Conservation (phyloP, 495 filamentous ascomycete genomes). For the Letharia lupina region DNA sequence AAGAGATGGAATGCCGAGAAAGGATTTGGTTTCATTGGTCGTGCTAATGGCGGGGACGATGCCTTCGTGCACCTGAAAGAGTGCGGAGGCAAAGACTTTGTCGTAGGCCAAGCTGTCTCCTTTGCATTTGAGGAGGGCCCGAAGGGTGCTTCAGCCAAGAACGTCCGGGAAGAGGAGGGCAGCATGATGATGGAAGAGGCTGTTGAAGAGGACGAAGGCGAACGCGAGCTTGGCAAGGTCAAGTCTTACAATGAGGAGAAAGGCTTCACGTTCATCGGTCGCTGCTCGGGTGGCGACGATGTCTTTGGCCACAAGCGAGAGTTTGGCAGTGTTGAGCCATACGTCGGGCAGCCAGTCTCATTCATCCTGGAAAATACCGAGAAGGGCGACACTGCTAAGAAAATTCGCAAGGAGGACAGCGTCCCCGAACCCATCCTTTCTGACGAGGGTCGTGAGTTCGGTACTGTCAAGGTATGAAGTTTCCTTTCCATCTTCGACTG, state of each 20-base stretch:
- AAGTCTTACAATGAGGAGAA: slow-evolving; percentile 19
- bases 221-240: slow-evolving; percentile 19
- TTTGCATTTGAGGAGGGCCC: slow-evolving; percentile 16
- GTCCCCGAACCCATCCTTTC: slow-evolving; percentile 11
- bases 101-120: slow-evolving; percentile 14
- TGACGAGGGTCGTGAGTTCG: slow-evolving; percentile 17
- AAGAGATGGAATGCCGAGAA: slow-evolving; percentile 20
- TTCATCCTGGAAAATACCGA: slow-evolving; percentile 14
- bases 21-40: slow-evolving; percentile 18
- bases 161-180: slow-evolving; percentile 15
- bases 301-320: slow-evolving; percentile 19
- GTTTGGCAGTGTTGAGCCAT: slow-evolving; percentile 11
- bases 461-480: slow-evolving; percentile 8
- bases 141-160: slow-evolving; percentile 16
- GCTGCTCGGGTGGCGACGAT: slow-evolving; percentile 7
- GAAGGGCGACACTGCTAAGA: slow-evolving; percentile 20
- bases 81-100: slow-evolving; percentile 13
- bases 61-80: slow-evolving; percentile 18
- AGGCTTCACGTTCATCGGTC: slow-evolving; percentile 17
- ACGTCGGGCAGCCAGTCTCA: slow-evolving; percentile 16
- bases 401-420: slow-evolving; percentile 17
- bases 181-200: background rate
- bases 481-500: background rate
- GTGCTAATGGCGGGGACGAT: slow-evolving; percentile 9
- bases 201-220: slow-evolving; percentile 15